These are phyloP conservation scores for Thalassiosira mediterranea DNA, from an alignment of 352 stramenopile genomes.

Conservation along the genomic window DNA sequence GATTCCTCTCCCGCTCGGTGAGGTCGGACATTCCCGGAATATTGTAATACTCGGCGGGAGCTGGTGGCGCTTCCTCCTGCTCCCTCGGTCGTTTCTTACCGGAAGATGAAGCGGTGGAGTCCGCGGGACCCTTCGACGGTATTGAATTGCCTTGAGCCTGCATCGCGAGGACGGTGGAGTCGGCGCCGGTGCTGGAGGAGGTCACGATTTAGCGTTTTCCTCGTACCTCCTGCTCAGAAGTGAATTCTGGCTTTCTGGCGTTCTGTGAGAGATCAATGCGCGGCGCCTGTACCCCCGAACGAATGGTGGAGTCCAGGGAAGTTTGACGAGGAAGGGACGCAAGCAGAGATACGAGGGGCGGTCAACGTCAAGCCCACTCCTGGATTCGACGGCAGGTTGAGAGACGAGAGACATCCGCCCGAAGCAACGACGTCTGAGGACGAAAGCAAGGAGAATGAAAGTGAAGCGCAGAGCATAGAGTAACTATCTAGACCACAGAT, in stretches of 20 bases:
- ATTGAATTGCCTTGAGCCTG: neutral
- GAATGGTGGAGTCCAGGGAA: constrained; percentile 29
- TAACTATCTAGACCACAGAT: too few relatives aligned
- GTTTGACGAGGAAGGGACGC: neutral
- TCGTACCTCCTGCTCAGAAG: neutral
- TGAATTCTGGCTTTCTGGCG: neutral
- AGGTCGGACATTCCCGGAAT: constrained; percentile 4
- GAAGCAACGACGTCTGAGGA: neutral
- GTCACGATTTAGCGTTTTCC: neutral
- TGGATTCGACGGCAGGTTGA: constrained; percentile 29
- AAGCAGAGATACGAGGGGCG: constrained; percentile 15
- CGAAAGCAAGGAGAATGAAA: too few relatives aligned
- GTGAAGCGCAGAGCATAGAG: too few relatives aligned
- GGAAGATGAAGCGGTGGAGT: neutral
- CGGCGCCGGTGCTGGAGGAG: neutral
- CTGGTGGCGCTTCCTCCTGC: neutral
- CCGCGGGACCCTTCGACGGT: neutral
- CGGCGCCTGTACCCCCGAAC: constrained; percentile 22
- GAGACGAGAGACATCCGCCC: constrained; percentile 6
- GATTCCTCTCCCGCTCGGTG: constrained; percentile 23
- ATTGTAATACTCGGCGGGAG: neutral
- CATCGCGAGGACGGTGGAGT: neutral
- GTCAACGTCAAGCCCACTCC: constrained; percentile 34
- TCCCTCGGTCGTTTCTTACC: neutral
- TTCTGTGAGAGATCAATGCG: constrained; percentile 10